Conservation (phyloP, 2,329 filamentous ascomycete genomes). For the Zymoseptoria pseudotritici region DNA sequence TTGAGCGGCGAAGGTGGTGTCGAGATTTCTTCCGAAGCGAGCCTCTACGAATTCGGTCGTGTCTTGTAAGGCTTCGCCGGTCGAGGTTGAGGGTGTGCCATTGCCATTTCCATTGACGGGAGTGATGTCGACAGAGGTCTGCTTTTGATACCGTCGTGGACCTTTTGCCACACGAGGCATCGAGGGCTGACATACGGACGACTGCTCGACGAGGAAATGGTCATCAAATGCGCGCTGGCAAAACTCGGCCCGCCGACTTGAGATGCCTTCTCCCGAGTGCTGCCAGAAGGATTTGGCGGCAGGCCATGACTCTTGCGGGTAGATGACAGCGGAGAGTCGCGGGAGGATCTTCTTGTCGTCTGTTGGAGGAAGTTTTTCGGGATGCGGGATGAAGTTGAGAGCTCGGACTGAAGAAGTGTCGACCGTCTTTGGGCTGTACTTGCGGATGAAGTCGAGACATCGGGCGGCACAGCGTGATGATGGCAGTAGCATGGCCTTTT, state of each 20-base stretch:
- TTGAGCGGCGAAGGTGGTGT: conserved; percentile 67
- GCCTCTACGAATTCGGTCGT: conserved; percentile 72
- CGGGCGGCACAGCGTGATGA: conserved; percentile 60
- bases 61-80: conserved; percentile 49
- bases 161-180: conserved; percentile 52
- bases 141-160: conserved; percentile 70
- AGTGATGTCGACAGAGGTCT: conserved; percentile 42
- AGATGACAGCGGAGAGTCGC: conserved; percentile 54
- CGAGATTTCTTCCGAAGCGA: conserved; percentile 85
- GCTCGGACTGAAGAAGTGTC: conserved; percentile 45
- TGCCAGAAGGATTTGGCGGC: conserved; percentile 96
- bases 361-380: conserved; percentile 38
- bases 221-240: conserved; percentile 69
- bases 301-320: conserved; percentile 57
- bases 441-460: conserved; percentile 65
- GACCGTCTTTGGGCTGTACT: conserved; percentile 47
- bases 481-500: conserved; percentile 77
- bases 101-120: conserved; percentile 19
- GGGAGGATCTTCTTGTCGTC: conserved; percentile 38
- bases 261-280: conserved; percentile 86
- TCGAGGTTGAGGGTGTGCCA: conserved; percentile 15
- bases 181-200: conserved; percentile 27
- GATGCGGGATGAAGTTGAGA: conserved; percentile 58
- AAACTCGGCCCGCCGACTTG: conserved; percentile 85
- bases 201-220: conserved; percentile 52